A percentile compares a stretch with the other conserved stretches of the same genome.
These are phyloP conservation scores for Amyloporia xantha DNA, from an alignment of 768 basidiomycete genomes.

Conservation along the genomic window DNA sequence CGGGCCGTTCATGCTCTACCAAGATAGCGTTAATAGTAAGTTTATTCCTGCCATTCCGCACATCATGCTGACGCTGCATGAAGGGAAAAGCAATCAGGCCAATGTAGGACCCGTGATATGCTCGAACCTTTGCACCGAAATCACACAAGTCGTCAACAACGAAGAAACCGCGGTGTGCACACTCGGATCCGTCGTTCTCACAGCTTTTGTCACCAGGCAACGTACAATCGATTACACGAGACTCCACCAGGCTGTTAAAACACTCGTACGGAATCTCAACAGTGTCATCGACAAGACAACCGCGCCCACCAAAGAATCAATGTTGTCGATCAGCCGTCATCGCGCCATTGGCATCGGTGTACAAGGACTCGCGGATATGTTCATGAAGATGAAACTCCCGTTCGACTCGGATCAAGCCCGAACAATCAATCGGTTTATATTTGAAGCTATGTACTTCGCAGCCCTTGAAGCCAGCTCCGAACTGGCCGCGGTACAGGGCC, in stretches of 20 bases:
- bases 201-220: slow-evolving; percentile 79
- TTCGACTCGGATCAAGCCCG: slow-evolving; percentile 89
- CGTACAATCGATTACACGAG: slow-evolving; percentile 90
- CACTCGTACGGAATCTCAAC: slow-evolving; percentile 90
- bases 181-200: slow-evolving; percentile 92
- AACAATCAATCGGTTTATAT: slow-evolving; percentile 89
- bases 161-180: slow-evolving; percentile 99
- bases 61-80: too few species aligned
- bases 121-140: slow-evolving; percentile 97
- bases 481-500: slow-evolving; percentile 71
- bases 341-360: slow-evolving; percentile 97
- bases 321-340: slow-evolving; percentile 91
- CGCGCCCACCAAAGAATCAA: slow-evolving; percentile 90
- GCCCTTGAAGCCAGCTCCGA: slow-evolving; percentile 89
- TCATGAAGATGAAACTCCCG: slow-evolving; percentile 94
- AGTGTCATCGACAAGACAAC: slow-evolving; percentile 91
- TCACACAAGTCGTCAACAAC: slow-evolving; percentile 95
- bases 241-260: slow-evolving; percentile 92
- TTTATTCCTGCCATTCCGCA: too few species aligned
- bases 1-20: slow-evolving; percentile 99
- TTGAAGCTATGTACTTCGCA: slow-evolving; percentile 98
- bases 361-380: slow-evolving; percentile 95
- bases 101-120: slow-evolving; percentile 99
- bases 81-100: slow-evolving; percentile 99
- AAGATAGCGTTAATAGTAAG: slow-evolving; percentile 89